Conservation (phyloP, 1,284 basidiomycete genomes). For the Inonotus hispidus region DNA sequence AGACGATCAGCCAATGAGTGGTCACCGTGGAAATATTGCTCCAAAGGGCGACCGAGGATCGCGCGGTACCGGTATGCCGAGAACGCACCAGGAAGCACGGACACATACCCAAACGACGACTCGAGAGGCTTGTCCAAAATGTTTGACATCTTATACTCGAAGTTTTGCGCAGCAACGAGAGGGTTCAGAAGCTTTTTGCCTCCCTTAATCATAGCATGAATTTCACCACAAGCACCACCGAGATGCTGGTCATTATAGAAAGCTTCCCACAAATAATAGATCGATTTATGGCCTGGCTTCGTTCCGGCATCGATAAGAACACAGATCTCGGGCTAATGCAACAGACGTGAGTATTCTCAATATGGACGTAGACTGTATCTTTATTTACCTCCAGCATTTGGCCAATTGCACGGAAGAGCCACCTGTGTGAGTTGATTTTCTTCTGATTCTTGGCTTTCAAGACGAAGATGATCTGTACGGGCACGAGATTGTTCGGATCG, state of each 20-base stretch:
- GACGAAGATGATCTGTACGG: constrained; percentile 93
- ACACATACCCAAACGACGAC: constrained; percentile 93
- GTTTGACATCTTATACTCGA: constrained; percentile 98
- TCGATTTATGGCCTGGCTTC: constrained; percentile 93
- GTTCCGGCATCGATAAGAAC: constrained; percentile 93
- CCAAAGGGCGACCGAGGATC: constrained; percentile 86
- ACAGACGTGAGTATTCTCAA: constrained; percentile 1
- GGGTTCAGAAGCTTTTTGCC: constrained; percentile 93
- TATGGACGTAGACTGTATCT: background rate
- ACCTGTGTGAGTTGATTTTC: constrained; percentile 96
- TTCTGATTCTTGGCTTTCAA: constrained; percentile 97
- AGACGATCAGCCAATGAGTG: constrained; percentile 90
- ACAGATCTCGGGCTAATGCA: constrained; percentile 77
- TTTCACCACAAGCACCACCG: constrained; percentile 86
- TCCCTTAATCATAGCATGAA: constrained; percentile 91
- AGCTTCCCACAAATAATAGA: constrained; percentile 96
- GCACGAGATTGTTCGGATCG: constrained; percentile 87
- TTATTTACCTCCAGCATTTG: constrained; percentile 62
- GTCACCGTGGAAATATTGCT: constrained; percentile 99
- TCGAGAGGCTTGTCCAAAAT: constrained; percentile 93
- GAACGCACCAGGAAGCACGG: constrained; percentile 94
- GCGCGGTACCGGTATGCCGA: constrained; percentile 91
- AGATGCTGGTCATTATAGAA: constrained; percentile 75
- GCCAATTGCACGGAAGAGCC: constrained; percentile 97
- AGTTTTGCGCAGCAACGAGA: constrained; percentile 92